These are phyloP conservation scores for Toxoplasma gondii DNA, from an alignment of 169 alveolate genomes.

Conservation along the genomic window DNA sequence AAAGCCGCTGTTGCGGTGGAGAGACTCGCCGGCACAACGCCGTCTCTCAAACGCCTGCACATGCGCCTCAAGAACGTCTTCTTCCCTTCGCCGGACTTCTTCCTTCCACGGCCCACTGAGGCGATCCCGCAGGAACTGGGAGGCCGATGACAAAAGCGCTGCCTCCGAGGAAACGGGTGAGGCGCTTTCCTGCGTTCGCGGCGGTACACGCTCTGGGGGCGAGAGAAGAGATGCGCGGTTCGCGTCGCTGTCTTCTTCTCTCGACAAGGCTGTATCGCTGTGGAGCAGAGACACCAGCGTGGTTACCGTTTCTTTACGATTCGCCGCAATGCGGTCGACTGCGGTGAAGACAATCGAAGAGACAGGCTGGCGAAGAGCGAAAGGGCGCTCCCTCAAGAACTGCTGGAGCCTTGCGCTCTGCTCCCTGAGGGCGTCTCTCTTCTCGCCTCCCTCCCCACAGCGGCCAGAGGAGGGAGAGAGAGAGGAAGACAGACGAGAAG, in stretches of 20 bases:
- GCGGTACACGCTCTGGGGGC: neutral
- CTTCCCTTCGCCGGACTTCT: constrained; percentile 13
- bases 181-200: neutral
- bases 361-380: constrained; percentile 12
- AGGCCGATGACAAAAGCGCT: neutral
- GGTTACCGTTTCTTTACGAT: neutral
- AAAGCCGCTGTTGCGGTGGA: neutral
- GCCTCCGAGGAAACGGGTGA: neutral
- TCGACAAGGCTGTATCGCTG: constrained; percentile 21
- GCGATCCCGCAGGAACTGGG: neutral
- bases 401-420: neutral
- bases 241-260: neutral
- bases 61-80: neutral
- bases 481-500: neutral
- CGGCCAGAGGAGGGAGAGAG: neutral
- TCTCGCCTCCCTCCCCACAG: neutral
- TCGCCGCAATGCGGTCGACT: neutral
- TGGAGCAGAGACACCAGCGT: constrained; percentile 20
- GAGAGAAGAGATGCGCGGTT: neutral
- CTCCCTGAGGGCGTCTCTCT: neutral
- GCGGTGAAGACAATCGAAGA: constrained; percentile 32
- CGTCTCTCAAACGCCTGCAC: constrained; percentile 15
- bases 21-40: neutral
- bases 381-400: neutral
- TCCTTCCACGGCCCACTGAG: constrained; percentile 7